Evolutionary conservation across 352 stramenopile genomes (phyloP).

Genomic region (Pythium pyrilobum): DNA sequence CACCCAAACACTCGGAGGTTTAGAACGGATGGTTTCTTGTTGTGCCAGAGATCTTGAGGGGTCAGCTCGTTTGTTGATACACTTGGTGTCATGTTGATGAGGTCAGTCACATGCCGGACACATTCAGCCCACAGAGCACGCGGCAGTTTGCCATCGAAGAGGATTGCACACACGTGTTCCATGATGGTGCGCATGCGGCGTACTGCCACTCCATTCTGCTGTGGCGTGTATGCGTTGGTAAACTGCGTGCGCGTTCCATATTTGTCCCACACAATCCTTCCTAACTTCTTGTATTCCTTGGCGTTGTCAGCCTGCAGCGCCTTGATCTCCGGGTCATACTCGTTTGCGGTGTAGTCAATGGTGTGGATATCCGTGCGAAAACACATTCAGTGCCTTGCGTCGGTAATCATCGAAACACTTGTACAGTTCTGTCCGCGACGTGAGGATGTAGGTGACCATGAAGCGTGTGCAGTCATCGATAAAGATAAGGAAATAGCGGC

Average conservation of each 20-base stretch:
- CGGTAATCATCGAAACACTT: constrained; percentile 7
- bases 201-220: constrained; percentile 13
- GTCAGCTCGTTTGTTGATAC: background rate
- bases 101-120: background rate
- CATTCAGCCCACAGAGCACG: constrained; percentile 8
- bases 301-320: constrained; percentile 10
- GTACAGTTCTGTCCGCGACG: background rate
- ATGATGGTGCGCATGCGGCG: constrained; percentile 9
- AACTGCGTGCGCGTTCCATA: constrained; percentile 6
- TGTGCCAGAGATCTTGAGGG: constrained; percentile 3
- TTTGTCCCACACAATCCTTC: background rate
- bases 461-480: constrained; percentile 8
- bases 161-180: constrained; percentile 1
- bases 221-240: constrained; percentile 10
- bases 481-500: constrained; percentile 8
- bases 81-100: constrained; percentile 13
- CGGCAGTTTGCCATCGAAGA: constrained; percentile 6
- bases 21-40: constrained; percentile 2
- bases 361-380: constrained; percentile 1
- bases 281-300: constrained; percentile 10
- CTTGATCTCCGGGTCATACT: constrained; percentile 2
- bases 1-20: constrained; percentile 13
- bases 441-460: constrained; percentile 8
- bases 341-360: background rate
- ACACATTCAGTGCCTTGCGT: constrained; percentile 3